Base-by-base conservation (phyloP, 2,329 filamentous ascomycete species). In the Aspergillus pseudotamarii region DNA sequence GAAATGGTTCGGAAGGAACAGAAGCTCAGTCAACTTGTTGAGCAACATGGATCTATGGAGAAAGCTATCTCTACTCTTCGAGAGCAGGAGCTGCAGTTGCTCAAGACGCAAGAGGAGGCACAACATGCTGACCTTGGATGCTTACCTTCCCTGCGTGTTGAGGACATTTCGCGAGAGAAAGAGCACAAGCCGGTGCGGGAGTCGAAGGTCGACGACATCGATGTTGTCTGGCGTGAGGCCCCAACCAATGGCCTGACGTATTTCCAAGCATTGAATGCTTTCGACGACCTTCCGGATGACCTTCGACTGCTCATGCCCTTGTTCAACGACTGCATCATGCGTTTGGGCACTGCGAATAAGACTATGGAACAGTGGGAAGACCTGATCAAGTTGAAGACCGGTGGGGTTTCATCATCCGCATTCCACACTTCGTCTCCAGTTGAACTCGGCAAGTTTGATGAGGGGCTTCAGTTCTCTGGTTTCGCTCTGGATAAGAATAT, bases 201-300 rank as follows among this genome's bases (percentile, higher is more conserved):
- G 67, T 83, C 81, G 45, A 80, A 82, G 12, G 76, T 91, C 11
- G 85, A 87, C 48, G 84, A 86, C 43, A 86, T 90, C 46, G 88
- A 90, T 53, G 87, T 95, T 4, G 92, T 97, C 71, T 97, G 94
- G 93, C 89, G 91, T 57, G 92, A 96, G 77, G 93, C 94, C 9
- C 91, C 93, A 2, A 99, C 95, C 0, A 99, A 99, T 71, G 95
- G 95, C 0, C 81, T 99, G 63, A 98, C 94, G 1, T 99, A 99
- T 76, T 97, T 99, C 82, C 90, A 94, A 63, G 93, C 93, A 3
- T 87, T 98, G 76, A 93, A 96, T 74, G 85, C 87, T 0, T 83
- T 98, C 60, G 85, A 92, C 51, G 88, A 91, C 64, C 81, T 99
- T 16, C 93, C 94, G 0, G 89, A 94, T 65, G 92, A 97, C 66